Evolutionary conservation across 129 eudicot species (phyloP).

Genomic region (Helichrysum umbraculigerum): DNA sequence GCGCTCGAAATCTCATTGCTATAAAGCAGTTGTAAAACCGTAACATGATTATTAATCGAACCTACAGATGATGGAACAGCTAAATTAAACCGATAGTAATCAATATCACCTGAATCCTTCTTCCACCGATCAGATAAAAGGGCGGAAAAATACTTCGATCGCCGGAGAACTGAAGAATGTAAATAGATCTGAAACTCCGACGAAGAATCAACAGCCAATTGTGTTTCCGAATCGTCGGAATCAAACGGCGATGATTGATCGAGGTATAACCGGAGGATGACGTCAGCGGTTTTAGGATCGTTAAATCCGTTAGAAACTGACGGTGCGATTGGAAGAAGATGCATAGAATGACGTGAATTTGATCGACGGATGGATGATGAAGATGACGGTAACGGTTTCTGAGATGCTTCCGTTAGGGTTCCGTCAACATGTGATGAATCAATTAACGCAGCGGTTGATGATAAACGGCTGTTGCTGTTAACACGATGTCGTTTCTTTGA

Average conservation of each 20-base stretch:
- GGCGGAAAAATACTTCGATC: conserved; percentile 71
- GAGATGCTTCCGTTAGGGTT: conserved; percentile 1
- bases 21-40: conserved; percentile 66
- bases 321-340: conserved; percentile 16
- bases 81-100: conserved; percentile 40
- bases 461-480: not conserved
- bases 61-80: conserved; percentile 43
- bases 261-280: conserved; percentile 62
- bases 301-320: conserved; percentile 52
- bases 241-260: conserved; percentile 45
- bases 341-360: conserved; percentile 30
- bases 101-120: conserved; percentile 32
- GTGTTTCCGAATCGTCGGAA: conserved; percentile 41
- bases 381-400: not conserved
- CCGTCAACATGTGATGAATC: not conserved
- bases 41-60: conserved; percentile 49
- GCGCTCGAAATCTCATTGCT: conserved; percentile 42
- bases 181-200: conserved; percentile 59
- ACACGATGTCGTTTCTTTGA: conserved; percentile 1
- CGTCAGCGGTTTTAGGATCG: conserved; percentile 76
- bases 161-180: conserved; percentile 55
- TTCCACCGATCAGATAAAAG: conserved; percentile 86
- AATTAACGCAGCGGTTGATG: not conserved
- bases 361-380: conserved; percentile 34
- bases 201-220: conserved; percentile 32